Percentiles rank a stretch among this genome's conserved stretches.
Evolutionary conservation across 495 filamentous ascomycete species (phyloP).

Genomic region (Tuber brumale): DNA sequence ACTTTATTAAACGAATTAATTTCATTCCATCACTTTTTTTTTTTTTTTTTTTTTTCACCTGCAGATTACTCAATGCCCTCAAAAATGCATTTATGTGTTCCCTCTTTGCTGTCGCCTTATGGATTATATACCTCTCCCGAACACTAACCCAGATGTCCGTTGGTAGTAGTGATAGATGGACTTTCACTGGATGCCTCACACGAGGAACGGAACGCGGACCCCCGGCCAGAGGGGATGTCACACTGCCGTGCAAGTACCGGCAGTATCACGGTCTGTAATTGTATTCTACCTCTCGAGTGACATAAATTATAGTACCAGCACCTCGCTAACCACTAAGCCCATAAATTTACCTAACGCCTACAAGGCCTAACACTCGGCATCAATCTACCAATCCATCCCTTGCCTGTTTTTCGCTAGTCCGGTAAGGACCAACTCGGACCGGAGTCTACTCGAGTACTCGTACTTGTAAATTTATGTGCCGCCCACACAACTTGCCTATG

Average conservation of each 20-base stretch:
- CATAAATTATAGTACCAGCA: too few relatives aligned
- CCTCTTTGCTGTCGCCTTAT: background rate
- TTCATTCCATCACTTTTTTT: background rate
- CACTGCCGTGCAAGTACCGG: background rate
- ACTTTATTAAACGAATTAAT: background rate
- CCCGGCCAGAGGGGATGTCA: background rate
- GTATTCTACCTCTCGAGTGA: background rate
- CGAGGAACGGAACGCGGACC: background rate
- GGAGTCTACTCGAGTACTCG: background rate
- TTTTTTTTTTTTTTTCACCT: background rate
- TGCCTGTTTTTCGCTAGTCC: background rate
- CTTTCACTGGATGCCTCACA: background rate
- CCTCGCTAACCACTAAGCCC: background rate
- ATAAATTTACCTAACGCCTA: background rate
- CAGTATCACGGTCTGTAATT: background rate
- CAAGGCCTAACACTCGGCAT: background rate
- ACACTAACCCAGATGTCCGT: background rate
- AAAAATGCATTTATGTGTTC: background rate
- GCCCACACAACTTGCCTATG: background rate
- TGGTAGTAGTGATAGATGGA: background rate
- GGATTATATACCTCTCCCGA: background rate
- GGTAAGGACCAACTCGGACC: background rate
- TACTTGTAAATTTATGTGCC: background rate
- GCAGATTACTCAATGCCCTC: background rate
- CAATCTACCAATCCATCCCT: background rate